These are phyloP conservation scores for Omphalea diandra DNA, from an alignment of 441 rosid genomes.

Conservation along the genomic window DNA sequence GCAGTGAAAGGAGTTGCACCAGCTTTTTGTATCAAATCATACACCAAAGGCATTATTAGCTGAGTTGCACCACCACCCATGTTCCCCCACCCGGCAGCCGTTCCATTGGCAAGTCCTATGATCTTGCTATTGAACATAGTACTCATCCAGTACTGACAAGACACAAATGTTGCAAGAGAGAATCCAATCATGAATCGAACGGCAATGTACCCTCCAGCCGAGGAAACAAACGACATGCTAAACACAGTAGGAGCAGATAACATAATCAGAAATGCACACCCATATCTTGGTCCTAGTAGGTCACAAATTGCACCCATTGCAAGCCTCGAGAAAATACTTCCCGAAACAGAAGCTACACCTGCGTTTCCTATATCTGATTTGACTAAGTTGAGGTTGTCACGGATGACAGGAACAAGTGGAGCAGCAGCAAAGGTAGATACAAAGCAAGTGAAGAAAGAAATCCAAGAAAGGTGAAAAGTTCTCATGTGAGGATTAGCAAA, in stretches of 20 bases:
- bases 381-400: slow-evolving; percentile 63
- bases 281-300: slow-evolving; percentile 74
- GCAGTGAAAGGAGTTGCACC: slow-evolving; percentile 76
- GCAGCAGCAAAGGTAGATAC: slow-evolving; percentile 83
- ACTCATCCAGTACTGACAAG: slow-evolving; percentile 94
- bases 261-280: slow-evolving; percentile 75
- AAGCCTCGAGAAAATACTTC: slow-evolving; percentile 85
- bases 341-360: slow-evolving; percentile 75
- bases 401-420: slow-evolving; percentile 75
- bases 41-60: slow-evolving; percentile 72
- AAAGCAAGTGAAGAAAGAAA: slow-evolving; percentile 74
- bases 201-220: slow-evolving; percentile 59
- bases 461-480: slow-evolving; percentile 78
- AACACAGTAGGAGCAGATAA: slow-evolving; percentile 74
- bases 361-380: slow-evolving; percentile 70
- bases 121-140: slow-evolving; percentile 86
- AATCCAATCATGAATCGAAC: slow-evolving; percentile 90
- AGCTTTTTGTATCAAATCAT: slow-evolving; percentile 41
- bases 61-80: slow-evolving; percentile 92
- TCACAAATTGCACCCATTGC: slow-evolving; percentile 77
- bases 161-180: slow-evolving; percentile 79
- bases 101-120: slow-evolving; percentile 68
- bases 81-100: slow-evolving; percentile 95
- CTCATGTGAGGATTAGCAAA: slow-evolving; percentile 74
- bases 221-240: slow-evolving; percentile 64